Percentiles rank a stretch among this genome's conserved stretches.
phyloP scores from a whole-genome alignment of 1,284 basidiomycete species.

The Ganoderma lucidum region DNA sequence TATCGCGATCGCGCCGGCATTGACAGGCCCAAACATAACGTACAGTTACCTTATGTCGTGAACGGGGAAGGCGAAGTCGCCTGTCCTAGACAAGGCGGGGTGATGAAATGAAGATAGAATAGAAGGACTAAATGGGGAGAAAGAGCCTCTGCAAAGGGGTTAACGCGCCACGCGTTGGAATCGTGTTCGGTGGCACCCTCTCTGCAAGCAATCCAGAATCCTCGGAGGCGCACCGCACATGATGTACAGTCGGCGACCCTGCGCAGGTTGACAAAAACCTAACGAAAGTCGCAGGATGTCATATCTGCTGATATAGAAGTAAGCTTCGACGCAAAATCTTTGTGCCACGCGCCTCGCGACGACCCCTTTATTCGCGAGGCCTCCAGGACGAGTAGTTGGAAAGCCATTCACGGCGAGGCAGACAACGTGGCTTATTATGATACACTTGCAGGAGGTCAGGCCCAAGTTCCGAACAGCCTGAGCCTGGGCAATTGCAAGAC shows the following conservation, averaged over 20 bases:
- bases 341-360: constrained; percentile 21
- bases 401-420: constrained; percentile 12
- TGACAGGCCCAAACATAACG: constrained; percentile 22
- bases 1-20: constrained; percentile 21
- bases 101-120: constrained; percentile 2
- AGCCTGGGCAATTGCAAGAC: constrained; percentile 5
- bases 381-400: constrained; percentile 10
- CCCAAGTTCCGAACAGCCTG: constrained; percentile 10
- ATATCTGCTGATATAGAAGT: constrained; percentile 22
- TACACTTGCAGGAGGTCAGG: background rate
- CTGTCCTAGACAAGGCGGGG: background rate
- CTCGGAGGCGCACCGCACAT: constrained; percentile 18
- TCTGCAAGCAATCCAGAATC: constrained; percentile 15
- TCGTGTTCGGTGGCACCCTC: constrained; percentile 20
- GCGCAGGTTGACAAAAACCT: constrained; percentile 21
- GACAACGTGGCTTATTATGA: constrained; percentile 25
- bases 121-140: background rate
- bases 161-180: constrained; percentile 22
- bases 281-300: constrained; percentile 17
- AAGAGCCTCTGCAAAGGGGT: constrained; percentile 14
- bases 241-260: constrained; percentile 24
- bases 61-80: background rate
- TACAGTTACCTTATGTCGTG: constrained; percentile 10
- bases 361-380: constrained; percentile 24
- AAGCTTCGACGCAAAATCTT: constrained; percentile 20